These are phyloP conservation scores for Phytopythium mirpurense DNA, from an alignment of 352 stramenopile species.

Conservation along the genomic window DNA sequence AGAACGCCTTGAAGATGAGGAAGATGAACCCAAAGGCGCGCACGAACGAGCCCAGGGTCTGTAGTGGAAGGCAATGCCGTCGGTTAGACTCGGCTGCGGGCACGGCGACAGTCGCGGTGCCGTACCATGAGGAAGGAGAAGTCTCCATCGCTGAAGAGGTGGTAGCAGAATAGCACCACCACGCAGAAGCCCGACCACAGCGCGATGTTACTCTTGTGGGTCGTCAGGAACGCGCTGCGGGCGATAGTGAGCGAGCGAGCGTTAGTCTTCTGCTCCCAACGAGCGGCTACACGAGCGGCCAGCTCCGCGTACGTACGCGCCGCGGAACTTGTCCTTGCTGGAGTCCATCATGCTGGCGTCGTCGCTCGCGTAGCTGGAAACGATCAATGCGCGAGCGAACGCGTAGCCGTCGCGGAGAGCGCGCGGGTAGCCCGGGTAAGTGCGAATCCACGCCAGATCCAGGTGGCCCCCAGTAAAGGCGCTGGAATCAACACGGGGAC, in stretches of 20 bases:
- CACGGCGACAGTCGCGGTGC: neutral
- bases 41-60: slow-evolving; percentile 90
- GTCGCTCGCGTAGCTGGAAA: neutral
- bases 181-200: slow-evolving; percentile 96
- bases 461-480: no score
- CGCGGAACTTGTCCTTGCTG: slow-evolving; percentile 49
- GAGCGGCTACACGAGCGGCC: no score
- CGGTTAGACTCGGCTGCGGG: neutral
- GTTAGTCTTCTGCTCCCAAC: neutral
- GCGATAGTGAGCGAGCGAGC: neutral
- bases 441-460: slow-evolving; percentile 6
- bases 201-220: slow-evolving; percentile 94
- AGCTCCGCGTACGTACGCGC: slow-evolving; percentile 30
- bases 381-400: slow-evolving; percentile 5
- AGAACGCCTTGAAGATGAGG: slow-evolving; percentile 94
- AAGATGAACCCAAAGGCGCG: slow-evolving; percentile 90
- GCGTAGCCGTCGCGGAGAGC: neutral
- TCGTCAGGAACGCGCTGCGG: slow-evolving; percentile 60
- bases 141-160: slow-evolving; percentile 96
- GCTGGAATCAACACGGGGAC: no score
- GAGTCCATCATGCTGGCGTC: slow-evolving; percentile 29
- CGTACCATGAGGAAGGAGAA: slow-evolving; percentile 98
- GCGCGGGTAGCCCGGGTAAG: neutral
- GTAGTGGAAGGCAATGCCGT: neutral
- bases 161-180: slow-evolving; percentile 93